A percentile compares a stretch with the other conserved stretches of the same genome.
These are phyloP conservation scores for Xylariaceae sp. DNA, from an alignment of 2,329 filamentous ascomycete genomes.

Conservation along the genomic window DNA sequence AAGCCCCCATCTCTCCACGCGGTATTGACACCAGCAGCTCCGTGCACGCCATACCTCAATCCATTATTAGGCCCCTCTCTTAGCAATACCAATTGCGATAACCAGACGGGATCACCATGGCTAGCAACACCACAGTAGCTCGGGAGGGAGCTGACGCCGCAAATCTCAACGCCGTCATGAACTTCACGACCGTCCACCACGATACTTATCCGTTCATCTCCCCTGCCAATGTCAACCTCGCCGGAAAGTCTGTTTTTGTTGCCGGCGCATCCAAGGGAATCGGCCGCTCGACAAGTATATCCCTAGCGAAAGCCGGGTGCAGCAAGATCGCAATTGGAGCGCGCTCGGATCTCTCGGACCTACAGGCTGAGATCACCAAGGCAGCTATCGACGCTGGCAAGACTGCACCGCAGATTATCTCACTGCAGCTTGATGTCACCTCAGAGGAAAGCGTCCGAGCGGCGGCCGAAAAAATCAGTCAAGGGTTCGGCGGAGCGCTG, in stretches of 20 bases:
- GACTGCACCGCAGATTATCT: conserved; percentile 29
- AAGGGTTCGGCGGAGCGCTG: conserved; percentile 29
- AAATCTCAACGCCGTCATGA: conserved; percentile 6
- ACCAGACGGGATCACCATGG: conserved; percentile 8
- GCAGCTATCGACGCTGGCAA: conserved; percentile 31
- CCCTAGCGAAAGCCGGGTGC: conserved; percentile 48
- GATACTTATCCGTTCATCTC: conserved; percentile 36
- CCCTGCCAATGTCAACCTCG: conserved; percentile 22
- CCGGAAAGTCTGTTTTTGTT: conserved; percentile 38
- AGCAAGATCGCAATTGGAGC: conserved; percentile 48
- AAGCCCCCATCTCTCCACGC: too few species aligned
- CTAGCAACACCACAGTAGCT: not conserved
- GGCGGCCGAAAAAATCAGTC: conserved; percentile 29
- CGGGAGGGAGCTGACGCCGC: not conserved
- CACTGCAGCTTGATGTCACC: conserved; percentile 35
- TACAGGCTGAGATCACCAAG: conserved; percentile 37
- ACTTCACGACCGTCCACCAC: conserved; percentile 22
- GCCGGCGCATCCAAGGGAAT: conserved; percentile 49
- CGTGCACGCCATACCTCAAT: too few species aligned
- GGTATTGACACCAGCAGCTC: too few species aligned
- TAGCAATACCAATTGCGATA: not conserved
- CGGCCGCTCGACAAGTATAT: conserved; percentile 45
- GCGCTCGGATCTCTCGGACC: conserved; percentile 42
- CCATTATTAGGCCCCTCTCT: too few species aligned
- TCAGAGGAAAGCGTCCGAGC: conserved; percentile 34